Evolutionary conservation across 805 yeast genomes (phyloP), one percentile per base, ranked within the genome.

Genomic region (Cyberlindnera xylosilytica): DNA sequence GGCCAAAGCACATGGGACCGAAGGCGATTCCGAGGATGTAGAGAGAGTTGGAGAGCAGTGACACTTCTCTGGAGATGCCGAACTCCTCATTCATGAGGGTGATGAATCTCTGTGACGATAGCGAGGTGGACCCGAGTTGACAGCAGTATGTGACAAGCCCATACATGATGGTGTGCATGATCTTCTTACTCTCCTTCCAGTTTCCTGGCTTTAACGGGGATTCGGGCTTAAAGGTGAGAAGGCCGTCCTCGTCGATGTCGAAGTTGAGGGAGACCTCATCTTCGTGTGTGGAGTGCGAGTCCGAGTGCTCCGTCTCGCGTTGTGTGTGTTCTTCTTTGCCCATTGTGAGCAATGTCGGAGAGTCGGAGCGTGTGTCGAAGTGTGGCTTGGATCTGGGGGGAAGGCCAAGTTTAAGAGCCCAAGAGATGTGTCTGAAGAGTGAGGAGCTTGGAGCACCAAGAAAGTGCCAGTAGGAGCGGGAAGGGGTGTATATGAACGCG

Each of bases 21-120:
- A 78, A 61, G 1, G 85, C 86, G 53, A 81, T 75, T 0, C 89
- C 90, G 36, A 81, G 57, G 11, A 82, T 76, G 50, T 75, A 83
- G 13, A 82, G 60, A 0, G 87, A 69, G 2, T 82, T 73, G 10
- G 76, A 71, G 35, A 83, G 63, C 13, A 75, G 62, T 3, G 81
- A 72, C 1, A 70, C 74, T 16, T 72, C 73, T 27, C 62, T 39
- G 4, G 75, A 69, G 12, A 78, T 63, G 20, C 70, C 71, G 62
- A 61, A 78, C 13, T 58, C 60, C 36, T 49, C 50, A 46, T 56
- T 57, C 45, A 66, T 47, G 12, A 68, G 57, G 13, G 51, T 60
- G 38, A 49, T 61, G 41, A 46, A 66, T 45, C 53, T 61, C 52
- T 55, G 70, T 46, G 65, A 66, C 45, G 78, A 68, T 57, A 68